Evolutionary conservation across 2,329 filamentous ascomycete species (phyloP).

Genomic region (Amauroascus verrucosus): DNA sequence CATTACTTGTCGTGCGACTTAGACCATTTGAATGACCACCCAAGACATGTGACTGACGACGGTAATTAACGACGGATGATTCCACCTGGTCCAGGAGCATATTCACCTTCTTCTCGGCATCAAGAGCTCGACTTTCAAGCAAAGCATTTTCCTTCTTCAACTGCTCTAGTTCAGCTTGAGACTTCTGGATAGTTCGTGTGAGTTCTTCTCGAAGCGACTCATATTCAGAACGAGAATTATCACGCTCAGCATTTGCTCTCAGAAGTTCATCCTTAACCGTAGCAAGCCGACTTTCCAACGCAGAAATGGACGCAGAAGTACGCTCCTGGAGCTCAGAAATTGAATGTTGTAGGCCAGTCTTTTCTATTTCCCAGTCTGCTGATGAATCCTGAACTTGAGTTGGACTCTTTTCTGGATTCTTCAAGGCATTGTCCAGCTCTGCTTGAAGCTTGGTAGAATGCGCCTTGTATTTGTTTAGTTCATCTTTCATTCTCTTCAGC

Average conservation of each 20-base stretch:
- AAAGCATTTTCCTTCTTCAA: constrained; percentile 71
- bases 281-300: constrained; percentile 62
- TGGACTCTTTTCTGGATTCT: constrained; percentile 36
- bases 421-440: constrained; percentile 61
- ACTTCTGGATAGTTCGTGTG: constrained; percentile 42
- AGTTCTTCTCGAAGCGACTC: constrained; percentile 51
- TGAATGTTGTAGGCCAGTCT: constrained; percentile 54
- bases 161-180: constrained; percentile 62
- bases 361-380: constrained; percentile 65
- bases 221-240: constrained; percentile 49
- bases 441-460: constrained; percentile 74
- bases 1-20: constrained; percentile 46
- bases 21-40: constrained; percentile 30
- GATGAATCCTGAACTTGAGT: constrained; percentile 37
- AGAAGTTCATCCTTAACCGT: constrained; percentile 60
- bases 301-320: constrained; percentile 53
- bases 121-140: constrained; percentile 72
- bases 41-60: constrained; percentile 53
- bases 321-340: constrained; percentile 60
- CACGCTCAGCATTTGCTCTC: constrained; percentile 56
- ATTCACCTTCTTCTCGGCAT: constrained; percentile 88
- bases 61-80: constrained; percentile 85
- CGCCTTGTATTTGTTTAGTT: constrained; percentile 82
- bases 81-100: constrained; percentile 91
- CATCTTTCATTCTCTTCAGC: constrained; percentile 96